Evolutionary conservation across 108 stramenopile species (phyloP).

Genomic region (Ochromonas danica): DNA sequence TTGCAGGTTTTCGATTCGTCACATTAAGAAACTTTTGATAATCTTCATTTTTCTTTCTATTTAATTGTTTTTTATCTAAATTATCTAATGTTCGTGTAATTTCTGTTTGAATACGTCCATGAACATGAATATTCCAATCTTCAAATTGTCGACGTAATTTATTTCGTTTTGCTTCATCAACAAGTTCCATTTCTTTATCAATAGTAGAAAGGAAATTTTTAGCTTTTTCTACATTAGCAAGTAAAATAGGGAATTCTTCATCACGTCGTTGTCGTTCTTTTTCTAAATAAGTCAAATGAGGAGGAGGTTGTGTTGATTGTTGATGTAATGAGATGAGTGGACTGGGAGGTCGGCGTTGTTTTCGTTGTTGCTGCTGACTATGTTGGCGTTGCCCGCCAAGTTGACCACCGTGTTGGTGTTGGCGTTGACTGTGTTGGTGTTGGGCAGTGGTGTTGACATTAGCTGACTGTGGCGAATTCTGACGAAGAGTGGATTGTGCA

Average conservation of each 20-base stretch:
- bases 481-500: too few species aligned
- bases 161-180: constrained; percentile 43
- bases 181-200: constrained; percentile 38
- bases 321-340: too few species aligned
- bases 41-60: constrained; percentile 25
- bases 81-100: neutral
- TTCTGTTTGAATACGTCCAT: constrained; percentile 44
- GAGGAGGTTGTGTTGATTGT: too few species aligned
- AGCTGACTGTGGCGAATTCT: too few species aligned
- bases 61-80: constrained; percentile 26
- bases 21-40: constrained; percentile 48
- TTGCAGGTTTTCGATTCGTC: constrained; percentile 50
- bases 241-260: neutral
- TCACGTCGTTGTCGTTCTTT: too few species aligned
- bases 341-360: too few species aligned
- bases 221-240: neutral
- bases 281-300: too few species aligned
- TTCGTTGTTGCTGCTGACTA: too few species aligned
- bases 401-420: too few species aligned
- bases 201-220: neutral
- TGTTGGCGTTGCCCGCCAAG: too few species aligned
- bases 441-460: too few species aligned
- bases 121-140: constrained; percentile 48
- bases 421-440: too few species aligned
- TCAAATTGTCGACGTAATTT: constrained; percentile 48